Evolutionary conservation across 345 rosid genomes (phyloP).

Genomic region (Firmiana major): DNA sequence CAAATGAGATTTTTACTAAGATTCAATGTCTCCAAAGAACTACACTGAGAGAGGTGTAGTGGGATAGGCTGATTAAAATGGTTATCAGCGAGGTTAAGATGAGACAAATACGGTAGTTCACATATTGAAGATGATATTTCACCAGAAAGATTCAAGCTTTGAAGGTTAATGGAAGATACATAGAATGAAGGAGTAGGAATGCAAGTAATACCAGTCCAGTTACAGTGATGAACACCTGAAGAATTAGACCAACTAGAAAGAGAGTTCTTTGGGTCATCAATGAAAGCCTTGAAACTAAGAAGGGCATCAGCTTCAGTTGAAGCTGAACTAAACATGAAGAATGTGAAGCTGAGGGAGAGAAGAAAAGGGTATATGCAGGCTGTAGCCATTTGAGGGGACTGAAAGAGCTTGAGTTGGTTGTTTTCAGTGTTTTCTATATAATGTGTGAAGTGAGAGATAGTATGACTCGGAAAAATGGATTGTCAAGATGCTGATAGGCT

Average conservation of each 20-base stretch:
- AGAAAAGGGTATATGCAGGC: slow-evolving; percentile 28
- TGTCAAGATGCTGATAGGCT: background rate
- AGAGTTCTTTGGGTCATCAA: slow-evolving; percentile 60
- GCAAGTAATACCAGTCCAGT: slow-evolving; percentile 88
- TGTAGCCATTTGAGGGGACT: slow-evolving; percentile 53
- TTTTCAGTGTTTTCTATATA: slow-evolving; percentile 20
- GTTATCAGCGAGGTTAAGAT: slow-evolving; percentile 77
- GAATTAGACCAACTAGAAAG: slow-evolving; percentile 69
- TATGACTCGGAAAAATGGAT: background rate
- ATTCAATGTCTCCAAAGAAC: slow-evolving; percentile 64
- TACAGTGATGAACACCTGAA: slow-evolving; percentile 58
- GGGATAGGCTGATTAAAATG: slow-evolving; percentile 81
- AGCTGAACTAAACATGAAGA: slow-evolving; percentile 34
- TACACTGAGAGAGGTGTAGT: slow-evolving; percentile 65
- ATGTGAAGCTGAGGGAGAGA: slow-evolving; percentile 40
- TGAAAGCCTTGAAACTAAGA: slow-evolving; percentile 66
- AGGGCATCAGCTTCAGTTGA: slow-evolving; percentile 62
- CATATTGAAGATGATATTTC: slow-evolving; percentile 75
- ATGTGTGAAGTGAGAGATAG: slow-evolving; percentile 15
- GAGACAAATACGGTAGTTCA: slow-evolving; percentile 48
- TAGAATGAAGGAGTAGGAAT: slow-evolving; percentile 39
- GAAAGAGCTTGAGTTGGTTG: slow-evolving; percentile 17
- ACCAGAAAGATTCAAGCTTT: slow-evolving; percentile 84
- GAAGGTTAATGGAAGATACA: slow-evolving; percentile 70
- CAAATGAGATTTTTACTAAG: slow-evolving; percentile 69